phyloP scores from a whole-genome alignment of 108 stramenopile genomes.

The Pseudonitzschia multiseries region DNA sequence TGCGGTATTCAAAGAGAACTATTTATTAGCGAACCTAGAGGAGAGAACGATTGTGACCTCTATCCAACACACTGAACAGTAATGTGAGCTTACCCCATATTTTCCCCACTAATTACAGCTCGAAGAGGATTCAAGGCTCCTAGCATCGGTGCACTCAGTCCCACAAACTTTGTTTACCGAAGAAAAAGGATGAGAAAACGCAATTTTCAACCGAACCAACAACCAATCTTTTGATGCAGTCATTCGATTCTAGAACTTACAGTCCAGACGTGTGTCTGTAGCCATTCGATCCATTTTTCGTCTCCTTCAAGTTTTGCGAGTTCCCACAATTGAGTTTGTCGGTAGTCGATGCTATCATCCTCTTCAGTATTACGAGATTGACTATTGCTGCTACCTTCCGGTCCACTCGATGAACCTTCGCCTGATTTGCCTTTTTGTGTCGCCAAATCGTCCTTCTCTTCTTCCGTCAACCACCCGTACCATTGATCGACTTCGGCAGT shows the following conservation, averaged over 20 bases:
- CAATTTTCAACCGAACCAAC: too few relatives aligned
- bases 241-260: background rate
- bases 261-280: slow-evolving; percentile 70
- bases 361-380: slow-evolving; percentile 1
- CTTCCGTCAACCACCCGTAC: slow-evolving; percentile 37
- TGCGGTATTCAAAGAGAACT: background rate
- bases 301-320: slow-evolving; percentile 76
- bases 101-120: slow-evolving; percentile 82
- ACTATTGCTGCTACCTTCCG: slow-evolving; percentile 9
- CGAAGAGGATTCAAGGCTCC: slow-evolving; percentile 86
- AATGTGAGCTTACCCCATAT: slow-evolving; percentile 59
- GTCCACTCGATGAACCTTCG: background rate
- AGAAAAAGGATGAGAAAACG: background rate
- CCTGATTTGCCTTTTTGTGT: slow-evolving; percentile 11
- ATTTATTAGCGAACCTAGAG: background rate
- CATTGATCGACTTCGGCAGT: slow-evolving; percentile 16
- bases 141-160: slow-evolving; percentile 73
- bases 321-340: slow-evolving; percentile 59
- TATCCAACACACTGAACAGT: background rate
- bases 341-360: slow-evolving; percentile 19
- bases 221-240: too few relatives aligned
- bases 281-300: slow-evolving; percentile 76
- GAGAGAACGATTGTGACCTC: background rate
- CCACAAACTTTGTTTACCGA: slow-evolving; percentile 67
- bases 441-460: background rate